Evolutionary conservation across 345 rosid species (phyloP).

Genomic region (Gossypium bickii): DNA sequence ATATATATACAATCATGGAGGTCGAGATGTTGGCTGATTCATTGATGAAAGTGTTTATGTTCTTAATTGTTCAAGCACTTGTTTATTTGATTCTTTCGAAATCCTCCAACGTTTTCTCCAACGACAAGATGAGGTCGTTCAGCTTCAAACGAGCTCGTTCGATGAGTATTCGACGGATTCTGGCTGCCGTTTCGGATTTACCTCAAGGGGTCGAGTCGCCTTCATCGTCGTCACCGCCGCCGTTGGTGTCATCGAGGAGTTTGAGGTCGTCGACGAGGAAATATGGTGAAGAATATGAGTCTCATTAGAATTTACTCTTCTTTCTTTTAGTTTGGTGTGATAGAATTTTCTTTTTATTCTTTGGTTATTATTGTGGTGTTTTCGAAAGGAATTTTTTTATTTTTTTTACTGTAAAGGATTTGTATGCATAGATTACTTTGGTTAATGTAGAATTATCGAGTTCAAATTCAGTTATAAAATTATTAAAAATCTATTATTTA

Average conservation of each 20-base stretch:
- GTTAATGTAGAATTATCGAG: background rate
- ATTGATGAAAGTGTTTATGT: conserved; percentile 33
- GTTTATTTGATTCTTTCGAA: conserved; percentile 48
- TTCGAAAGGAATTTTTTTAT: background rate
- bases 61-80: conserved; percentile 47
- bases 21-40: conserved; percentile 22
- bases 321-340: background rate
- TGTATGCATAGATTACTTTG: background rate
- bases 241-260: conserved; percentile 3
- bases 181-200: conserved; percentile 44
- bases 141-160: conserved; percentile 53
- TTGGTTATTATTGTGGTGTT: background rate
- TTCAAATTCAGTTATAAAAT: too few species aligned
- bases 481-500: too few species aligned
- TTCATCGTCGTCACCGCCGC: conserved; percentile 8
- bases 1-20: background rate
- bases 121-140: conserved; percentile 30
- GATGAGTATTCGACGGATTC: conserved; percentile 43
- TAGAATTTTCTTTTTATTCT: background rate
- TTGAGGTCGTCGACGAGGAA: conserved; percentile 15
- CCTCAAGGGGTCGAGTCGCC: conserved; percentile 37
- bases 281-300: background rate
- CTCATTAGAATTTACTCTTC: background rate
- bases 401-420: background rate
- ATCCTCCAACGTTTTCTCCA: conserved; percentile 46